These are phyloP conservation scores for Trypethelium eluteriae DNA, from an alignment of 495 filamentous ascomycete species.

Conservation along the genomic window DNA sequence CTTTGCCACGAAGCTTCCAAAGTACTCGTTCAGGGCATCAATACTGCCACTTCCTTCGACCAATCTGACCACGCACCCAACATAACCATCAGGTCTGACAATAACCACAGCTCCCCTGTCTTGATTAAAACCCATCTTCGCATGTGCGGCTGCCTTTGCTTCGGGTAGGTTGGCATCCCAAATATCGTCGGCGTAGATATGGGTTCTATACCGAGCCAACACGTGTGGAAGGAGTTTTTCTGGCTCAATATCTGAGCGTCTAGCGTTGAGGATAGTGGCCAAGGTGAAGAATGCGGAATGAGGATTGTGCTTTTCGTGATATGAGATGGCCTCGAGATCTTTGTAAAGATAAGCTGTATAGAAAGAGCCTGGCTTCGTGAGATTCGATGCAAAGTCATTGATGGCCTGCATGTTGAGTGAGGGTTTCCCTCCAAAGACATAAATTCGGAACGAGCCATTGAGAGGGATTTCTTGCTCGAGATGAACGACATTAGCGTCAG, in stretches of 20 bases:
- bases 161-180: constrained; percentile 63
- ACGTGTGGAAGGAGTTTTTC: constrained; percentile 55
- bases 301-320: constrained; percentile 76
- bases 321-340: constrained; percentile 56
- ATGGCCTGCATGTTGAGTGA: constrained; percentile 52
- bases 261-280: constrained; percentile 60
- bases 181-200: constrained; percentile 80
- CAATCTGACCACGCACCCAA: constrained; percentile 64
- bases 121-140: constrained; percentile 73
- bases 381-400: constrained; percentile 55
- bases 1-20: constrained; percentile 52
- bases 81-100: constrained; percentile 78
- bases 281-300: constrained; percentile 75
- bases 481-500: constrained; percentile 78
- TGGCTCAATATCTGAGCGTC: constrained; percentile 59
- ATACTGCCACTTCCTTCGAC: constrained; percentile 69
- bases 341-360: constrained; percentile 53
- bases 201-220: constrained; percentile 66
- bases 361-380: constrained; percentile 61
- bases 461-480: constrained; percentile 81
- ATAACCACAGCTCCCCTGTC: constrained; percentile 71
- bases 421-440: constrained; percentile 70
- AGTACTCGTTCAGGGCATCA: constrained; percentile 77
- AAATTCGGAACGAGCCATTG: constrained; percentile 81
- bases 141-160: constrained; percentile 66